A percentile compares a stretch with the other conserved stretches of the same genome.
phyloP scores from a whole-genome alignment of 495 filamentous ascomycete genomes.

The Hypoxylon trugodes region DNA sequence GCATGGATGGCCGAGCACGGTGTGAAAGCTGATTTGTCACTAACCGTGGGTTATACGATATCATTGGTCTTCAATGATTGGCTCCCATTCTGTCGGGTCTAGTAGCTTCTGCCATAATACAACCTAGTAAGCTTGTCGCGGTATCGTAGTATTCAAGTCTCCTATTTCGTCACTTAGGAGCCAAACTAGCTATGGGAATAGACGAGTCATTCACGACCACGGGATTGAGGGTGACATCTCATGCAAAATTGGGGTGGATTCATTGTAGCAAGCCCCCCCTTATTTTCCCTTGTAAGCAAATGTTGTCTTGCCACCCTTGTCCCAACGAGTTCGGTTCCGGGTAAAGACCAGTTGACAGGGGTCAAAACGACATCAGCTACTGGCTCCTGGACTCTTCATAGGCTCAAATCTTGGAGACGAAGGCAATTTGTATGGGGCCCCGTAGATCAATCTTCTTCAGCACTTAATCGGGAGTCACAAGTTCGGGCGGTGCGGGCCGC shows the following conservation, averaged over 20 bases:
- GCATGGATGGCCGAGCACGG: conserved; percentile 27
- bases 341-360: not conserved
- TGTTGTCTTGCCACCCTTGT: conserved; percentile 9
- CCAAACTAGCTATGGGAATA: conserved; percentile 3
- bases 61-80: conserved; percentile 30
- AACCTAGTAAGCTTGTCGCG: conserved; percentile 18
- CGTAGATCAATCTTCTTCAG: conserved; percentile 18
- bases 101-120: conserved; percentile 29
- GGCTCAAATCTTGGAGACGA: not conserved
- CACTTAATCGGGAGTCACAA: conserved; percentile 24
- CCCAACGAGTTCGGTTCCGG: not conserved
- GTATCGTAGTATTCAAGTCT: conserved; percentile 15
- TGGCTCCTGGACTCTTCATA: not conserved
- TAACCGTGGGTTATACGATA: not conserved
- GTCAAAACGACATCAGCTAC: not conserved
- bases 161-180: not conserved
- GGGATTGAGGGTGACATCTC: conserved; percentile 3
- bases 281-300: not conserved
- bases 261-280: conserved; percentile 2
- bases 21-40: conserved; percentile 23
- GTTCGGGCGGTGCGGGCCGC: conserved; percentile 34
- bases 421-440: conserved; percentile 5
- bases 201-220: conserved; percentile 9
- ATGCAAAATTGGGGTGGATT: conserved; percentile 4
- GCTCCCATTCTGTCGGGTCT: conserved; percentile 50